Evolutionary conservation across 2,329 filamentous ascomycete species (phyloP), one percentile per base, ranked within the genome.

Genomic region (Lachnellula cervina): DNA sequence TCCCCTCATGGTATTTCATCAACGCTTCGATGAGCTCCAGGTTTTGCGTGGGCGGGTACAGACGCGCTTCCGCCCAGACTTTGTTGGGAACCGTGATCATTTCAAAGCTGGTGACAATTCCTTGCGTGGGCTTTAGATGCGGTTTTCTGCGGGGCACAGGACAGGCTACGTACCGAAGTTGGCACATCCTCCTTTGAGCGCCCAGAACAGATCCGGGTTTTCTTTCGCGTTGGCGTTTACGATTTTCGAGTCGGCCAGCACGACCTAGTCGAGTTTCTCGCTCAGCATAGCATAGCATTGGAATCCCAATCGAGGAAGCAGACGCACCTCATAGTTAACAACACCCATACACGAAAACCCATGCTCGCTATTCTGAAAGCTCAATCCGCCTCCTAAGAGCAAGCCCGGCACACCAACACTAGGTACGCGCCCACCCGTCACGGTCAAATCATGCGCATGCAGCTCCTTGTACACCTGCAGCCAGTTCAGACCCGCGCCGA

Each of bases 311-410:
- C n/a, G 13, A 14, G 16, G 8, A 38, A 38, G 14, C 16, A 40
- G n/a, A 17, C 14, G 7, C 37, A 78, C 69, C 52, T 79, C 73
- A 47, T 68, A 76, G 48, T 75, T 71, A 21, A 74, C 65, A 6
- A 78, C 70, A 48, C 74, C 76, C 57, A 76, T 74, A 19, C 73
- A 73, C 11, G 76, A 72, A 73, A 73, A 78, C 17, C 76, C 76
- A 55, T 77, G 74, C 49, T 68, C 66, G 3, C 51, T 54, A 34
- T 43, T 51, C 17, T 62, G 25, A 59, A 58, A 38, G 7, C 51
- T 49, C 13, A 57, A 16, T 21, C 57, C 57, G 32, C 57, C 69
- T 6, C 71, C 71, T 2, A 71, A 62, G 14, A 71, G 52, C 37
- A 72, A 66, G 4, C 72, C 72, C 3, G 69, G 66, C 11, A 73